A percentile compares a stretch with the other conserved stretches of the same genome.
Evolutionary conservation across 2,329 filamentous ascomycete genomes (phyloP).

Genomic region (Podosphaera xanthii): DNA sequence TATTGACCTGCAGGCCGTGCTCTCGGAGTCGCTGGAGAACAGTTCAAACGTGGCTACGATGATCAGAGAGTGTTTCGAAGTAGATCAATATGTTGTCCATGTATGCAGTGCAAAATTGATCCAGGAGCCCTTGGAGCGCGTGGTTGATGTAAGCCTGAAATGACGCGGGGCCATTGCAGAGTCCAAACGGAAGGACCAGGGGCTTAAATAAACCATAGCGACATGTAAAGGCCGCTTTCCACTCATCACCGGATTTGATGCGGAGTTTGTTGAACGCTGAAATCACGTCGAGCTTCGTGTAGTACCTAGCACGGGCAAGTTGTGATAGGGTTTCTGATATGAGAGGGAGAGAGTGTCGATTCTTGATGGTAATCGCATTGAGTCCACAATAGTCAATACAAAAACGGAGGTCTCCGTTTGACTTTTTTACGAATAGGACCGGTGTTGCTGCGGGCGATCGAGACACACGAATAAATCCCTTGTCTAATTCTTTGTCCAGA

Average conservation of each 20-base stretch:
- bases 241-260: neutral
- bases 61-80: neutral
- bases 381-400: no score
- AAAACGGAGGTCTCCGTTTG: no score
- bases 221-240: neutral
- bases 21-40: neutral
- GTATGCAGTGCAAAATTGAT: constrained; percentile 1
- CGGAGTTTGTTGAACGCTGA: no score
- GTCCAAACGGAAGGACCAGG: neutral
- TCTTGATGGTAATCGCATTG: no score
- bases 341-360: no score
- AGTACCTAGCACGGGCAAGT: no score
- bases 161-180: neutral
- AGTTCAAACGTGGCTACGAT: no score
- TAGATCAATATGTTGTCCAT: constrained; percentile 4
- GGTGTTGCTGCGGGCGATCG: neutral
- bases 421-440: no score
- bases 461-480: neutral
- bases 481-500: no score
- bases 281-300: no score
- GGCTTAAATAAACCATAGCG: neutral
- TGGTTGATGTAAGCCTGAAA: neutral
- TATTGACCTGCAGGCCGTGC: neutral
- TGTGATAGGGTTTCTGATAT: no score
- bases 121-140: neutral